phyloP scores from a whole-genome alignment of 2,329 filamentous ascomycete genomes.

The Mycogone perniciosa region DNA sequence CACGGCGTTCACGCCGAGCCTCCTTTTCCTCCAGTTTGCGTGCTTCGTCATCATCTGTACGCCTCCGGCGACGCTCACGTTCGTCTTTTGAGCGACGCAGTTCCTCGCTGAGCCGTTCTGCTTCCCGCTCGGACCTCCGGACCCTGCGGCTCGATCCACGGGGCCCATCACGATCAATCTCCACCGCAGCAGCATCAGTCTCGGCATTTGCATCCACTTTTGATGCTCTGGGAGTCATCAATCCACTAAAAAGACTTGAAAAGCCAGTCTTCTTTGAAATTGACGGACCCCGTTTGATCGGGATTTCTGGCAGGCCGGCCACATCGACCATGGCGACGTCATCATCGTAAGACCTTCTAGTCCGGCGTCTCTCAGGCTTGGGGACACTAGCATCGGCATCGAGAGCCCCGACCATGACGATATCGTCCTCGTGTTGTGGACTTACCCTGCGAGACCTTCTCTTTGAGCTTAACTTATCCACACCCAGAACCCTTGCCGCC shows the following conservation, averaged over 20 bases:
- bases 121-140: slow-evolving; percentile 46
- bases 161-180: slow-evolving; percentile 51
- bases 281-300: slow-evolving; percentile 28
- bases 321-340: slow-evolving; percentile 34
- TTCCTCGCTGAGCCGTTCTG: slow-evolving; percentile 39
- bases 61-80: slow-evolving; percentile 47
- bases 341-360: slow-evolving; percentile 31
- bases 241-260: slow-evolving; percentile 55
- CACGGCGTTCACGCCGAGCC: slow-evolving; percentile 48
- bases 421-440: slow-evolving; percentile 41
- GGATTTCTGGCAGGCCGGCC: slow-evolving; percentile 24
- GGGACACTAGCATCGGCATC: slow-evolving; percentile 30
- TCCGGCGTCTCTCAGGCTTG: slow-evolving; percentile 29
- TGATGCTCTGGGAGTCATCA: slow-evolving; percentile 42
- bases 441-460: slow-evolving; percentile 40
- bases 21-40: slow-evolving; percentile 51
- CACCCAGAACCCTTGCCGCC: slow-evolving; percentile 69
- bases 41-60: slow-evolving; percentile 52
- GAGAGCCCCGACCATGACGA: slow-evolving; percentile 39
- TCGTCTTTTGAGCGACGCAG: slow-evolving; percentile 51
- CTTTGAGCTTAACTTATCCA: slow-evolving; percentile 37
- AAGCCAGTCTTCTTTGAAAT: slow-evolving; percentile 49
- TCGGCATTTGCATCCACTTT: slow-evolving; percentile 45
- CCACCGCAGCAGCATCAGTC: slow-evolving; percentile 41
- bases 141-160: slow-evolving; percentile 57